Evolutionary conservation across 768 basidiomycete genomes (phyloP).

Genomic region (Porpolomopsis calyptriformis): DNA sequence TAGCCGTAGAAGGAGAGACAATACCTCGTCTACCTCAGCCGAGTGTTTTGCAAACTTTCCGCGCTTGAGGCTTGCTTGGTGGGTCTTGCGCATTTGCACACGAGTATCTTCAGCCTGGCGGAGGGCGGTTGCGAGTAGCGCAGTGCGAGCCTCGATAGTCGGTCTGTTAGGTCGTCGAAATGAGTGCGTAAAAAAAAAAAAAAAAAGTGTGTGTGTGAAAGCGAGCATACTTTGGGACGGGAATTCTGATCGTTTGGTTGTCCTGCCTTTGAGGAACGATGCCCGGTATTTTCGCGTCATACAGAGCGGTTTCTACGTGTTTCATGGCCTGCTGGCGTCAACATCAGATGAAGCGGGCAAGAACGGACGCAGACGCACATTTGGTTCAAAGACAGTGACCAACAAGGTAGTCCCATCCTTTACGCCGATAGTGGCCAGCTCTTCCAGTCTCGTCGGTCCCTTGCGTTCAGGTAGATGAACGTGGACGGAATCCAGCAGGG

Average conservation of each 20-base stretch:
- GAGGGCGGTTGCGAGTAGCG: slow-evolving; percentile 42
- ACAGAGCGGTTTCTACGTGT: slow-evolving; percentile 62
- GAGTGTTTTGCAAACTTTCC: slow-evolving; percentile 63
- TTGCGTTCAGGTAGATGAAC: slow-evolving; percentile 38
- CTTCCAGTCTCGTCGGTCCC: slow-evolving; percentile 39
- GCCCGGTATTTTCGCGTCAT: slow-evolving; percentile 63
- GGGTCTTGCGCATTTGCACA: slow-evolving; percentile 63
- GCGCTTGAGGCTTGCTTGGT: slow-evolving; percentile 54
- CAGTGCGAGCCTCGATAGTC: slow-evolving; percentile 60
- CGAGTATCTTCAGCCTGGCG: slow-evolving; percentile 68
- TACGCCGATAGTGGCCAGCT: slow-evolving; percentile 73
- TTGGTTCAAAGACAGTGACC: slow-evolving; percentile 69
- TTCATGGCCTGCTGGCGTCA: slow-evolving; percentile 50
- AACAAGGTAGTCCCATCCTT: slow-evolving; percentile 65
- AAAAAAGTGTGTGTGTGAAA: background rate
- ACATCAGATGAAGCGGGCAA: slow-evolving; percentile 1
- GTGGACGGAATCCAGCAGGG: slow-evolving; percentile 56
- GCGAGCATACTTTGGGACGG: slow-evolving; percentile 62
- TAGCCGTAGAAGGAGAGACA: slow-evolving; percentile 12
- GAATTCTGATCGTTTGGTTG: slow-evolving; percentile 61
- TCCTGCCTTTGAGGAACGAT: slow-evolving; percentile 66
- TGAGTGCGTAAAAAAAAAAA: background rate
- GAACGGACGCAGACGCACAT: slow-evolving; percentile 37
- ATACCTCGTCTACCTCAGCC: slow-evolving; percentile 61
- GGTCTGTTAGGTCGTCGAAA: slow-evolving; percentile 35